Base-by-base conservation (phyloP, 805 yeast genomes). In the Candida bentonensis region DNA sequence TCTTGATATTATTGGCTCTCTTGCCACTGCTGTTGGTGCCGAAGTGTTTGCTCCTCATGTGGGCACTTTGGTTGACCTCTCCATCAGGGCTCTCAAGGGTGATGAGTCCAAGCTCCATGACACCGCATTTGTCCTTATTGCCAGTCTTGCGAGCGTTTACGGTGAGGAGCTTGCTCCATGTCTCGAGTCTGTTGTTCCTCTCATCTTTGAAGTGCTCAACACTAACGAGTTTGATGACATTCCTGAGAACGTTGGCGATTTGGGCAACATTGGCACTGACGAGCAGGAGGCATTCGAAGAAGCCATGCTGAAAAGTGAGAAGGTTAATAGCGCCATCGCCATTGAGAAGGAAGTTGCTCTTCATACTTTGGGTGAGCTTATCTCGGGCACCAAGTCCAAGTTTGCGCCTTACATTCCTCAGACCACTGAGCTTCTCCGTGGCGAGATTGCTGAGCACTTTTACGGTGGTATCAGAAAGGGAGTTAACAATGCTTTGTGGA, bases 11-110 rank as follows among this genome's bases (percentile, higher is more conserved):
- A 76, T 92, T 52, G 83, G 96, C 40, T 82, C 96, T 15, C 79
- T 92, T 82, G 96, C 95, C 45, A 77, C 88, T 63, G 96, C 99
- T 46, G 96, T 92, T 47, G 95, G 96, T 50, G 82, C 92, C 45
- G 89, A 82, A 54, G 70, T 86, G 0, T 92, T 92, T 67, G 76
- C 84, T 36, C 77, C 82, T 40, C 86, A 75, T 61, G 95, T 96
- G 43, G 79, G 79, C 59, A 89, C 95, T 22, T 73, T 88, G 61
- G 84, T 87, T 53, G 82, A 83, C 59, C 85, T 96, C 48, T 88
- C 96, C 23, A 82, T 85, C 59, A 70, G 70, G 46, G 79, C 94
- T 45, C 73, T 89, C 53, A 72, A 76, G 52, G 76, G 89, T 26
- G 82, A 81, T 45, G 79, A 80, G 61, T 74, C 88, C 39, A 76